These are phyloP conservation scores for Alternaria viburni DNA, from an alignment of 2,329 filamentous ascomycete species.

Conservation along the genomic window DNA sequence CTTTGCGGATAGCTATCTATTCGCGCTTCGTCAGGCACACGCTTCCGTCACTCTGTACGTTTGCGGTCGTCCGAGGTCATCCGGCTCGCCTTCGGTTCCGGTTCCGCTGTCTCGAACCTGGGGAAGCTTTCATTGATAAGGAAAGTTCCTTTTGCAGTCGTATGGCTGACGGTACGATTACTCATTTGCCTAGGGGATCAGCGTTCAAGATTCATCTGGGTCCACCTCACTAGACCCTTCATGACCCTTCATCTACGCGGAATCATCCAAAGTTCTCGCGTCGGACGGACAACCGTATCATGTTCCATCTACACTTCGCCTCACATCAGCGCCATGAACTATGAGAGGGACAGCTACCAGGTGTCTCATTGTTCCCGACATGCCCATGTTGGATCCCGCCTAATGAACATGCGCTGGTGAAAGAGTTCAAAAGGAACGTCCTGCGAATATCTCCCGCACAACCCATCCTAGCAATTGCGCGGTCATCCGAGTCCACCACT, in stretches of 20 bases:
- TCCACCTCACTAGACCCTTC: neutral
- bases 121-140: neutral
- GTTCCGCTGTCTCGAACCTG: neutral
- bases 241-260: neutral
- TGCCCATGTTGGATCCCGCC: neutral
- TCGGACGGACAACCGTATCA: neutral
- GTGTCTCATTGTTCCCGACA: neutral
- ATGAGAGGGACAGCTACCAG: neutral
- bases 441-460: neutral
- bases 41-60: neutral
- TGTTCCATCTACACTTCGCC: neutral
- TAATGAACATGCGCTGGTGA: accelerated
- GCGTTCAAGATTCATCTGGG: neutral
- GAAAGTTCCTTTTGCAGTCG: neutral
- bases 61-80: neutral
- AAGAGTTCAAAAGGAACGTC: neutral
- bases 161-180: neutral
- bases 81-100: neutral
- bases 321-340: neutral
- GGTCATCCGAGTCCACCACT: neutral
- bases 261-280: neutral
- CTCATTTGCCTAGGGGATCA: neutral
- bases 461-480: neutral
- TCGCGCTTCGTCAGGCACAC: neutral
- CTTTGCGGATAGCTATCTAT: neutral